Evolutionary conservation across 1,284 basidiomycete genomes (phyloP), one percentile per base, ranked within the genome.

Genomic region (Bjerkandera adusta): DNA sequence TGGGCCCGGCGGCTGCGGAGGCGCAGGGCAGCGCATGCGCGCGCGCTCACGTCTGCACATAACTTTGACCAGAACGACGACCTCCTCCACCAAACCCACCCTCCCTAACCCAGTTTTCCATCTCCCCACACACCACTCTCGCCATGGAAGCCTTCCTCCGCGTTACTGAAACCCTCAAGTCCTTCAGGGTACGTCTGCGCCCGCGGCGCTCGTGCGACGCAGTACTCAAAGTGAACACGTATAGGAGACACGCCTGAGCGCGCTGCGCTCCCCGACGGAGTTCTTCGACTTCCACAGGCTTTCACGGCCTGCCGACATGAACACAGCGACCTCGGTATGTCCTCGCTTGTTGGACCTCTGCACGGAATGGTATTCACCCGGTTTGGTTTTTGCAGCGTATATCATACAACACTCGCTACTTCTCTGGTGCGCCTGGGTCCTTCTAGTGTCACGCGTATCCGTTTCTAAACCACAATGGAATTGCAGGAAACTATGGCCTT

Each of bases 371-470:
- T n/a, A n/a, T n/a, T n/a, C n/a, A n/a, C n/a, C n/a, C 29, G n/a
- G n/a, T n/a, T n/a, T n/a, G n/a, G n/a, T n/a, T 30, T 43, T 43
- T 54, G 36, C 61, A 91, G 89, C 81, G 93, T 51, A 89, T 96
- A 78, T 91, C 92, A 32, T 93, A 96, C 75, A 97, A 97, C 73
- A 93, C 93, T 35, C 85, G 89, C 47, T 93, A 93, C 69, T 94
- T 92, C 68, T 92, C 89, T 49, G 89, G 83, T 83, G 30, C 16
- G 52, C 52, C n/a, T n/a, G n/a, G n/a, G n/a, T n/a, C n/a, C n/a
- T n/a, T n/a, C 66, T 53, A 34, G 16, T 29, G 6, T 46, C 15
- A 15, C n/a, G 24, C 33, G 41, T n/a, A n/a, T n/a, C n/a, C n/a
- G 10, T 40, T 25, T 30, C 7, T 21, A 13, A 1, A 5, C 18